Conservation (phyloP, 148 eudicot genomes). For the Polygonum aviculare region DNA sequence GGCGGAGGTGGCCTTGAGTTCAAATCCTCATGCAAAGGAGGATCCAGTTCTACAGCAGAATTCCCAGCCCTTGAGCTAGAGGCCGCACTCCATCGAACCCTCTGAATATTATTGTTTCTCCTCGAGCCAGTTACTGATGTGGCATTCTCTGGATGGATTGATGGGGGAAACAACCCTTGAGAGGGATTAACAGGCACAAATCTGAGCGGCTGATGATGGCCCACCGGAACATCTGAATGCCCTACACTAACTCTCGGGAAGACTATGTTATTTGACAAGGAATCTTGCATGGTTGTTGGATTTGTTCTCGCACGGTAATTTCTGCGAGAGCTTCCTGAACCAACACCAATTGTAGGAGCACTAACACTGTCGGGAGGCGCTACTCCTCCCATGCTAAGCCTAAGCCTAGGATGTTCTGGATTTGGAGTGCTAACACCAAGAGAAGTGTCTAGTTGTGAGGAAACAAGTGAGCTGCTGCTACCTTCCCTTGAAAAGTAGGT, state of each 20-base stretch:
- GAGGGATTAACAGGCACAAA: conserved; percentile 35
- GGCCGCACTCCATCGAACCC: conserved; percentile 49
- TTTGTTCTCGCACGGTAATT: conserved; percentile 45
- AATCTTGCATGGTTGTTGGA: conserved; percentile 35
- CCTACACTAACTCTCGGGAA: conserved; percentile 18
- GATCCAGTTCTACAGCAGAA: conserved; percentile 33
- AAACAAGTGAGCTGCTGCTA: conserved; percentile 18
- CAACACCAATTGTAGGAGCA: conserved; percentile 25
- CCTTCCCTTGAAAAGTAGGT: conserved; percentile 23
- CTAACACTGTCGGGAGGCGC: conserved; percentile 25
- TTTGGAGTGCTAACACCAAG: conserved; percentile 19
- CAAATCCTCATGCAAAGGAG: conserved; percentile 27
- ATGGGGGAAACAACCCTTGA: conserved; percentile 35
- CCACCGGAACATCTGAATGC: conserved; percentile 20
- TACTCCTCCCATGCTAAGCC: conserved; percentile 40
- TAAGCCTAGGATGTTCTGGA: conserved; percentile 41
- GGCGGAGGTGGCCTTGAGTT: conserved; percentile 20
- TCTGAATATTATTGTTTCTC: conserved; percentile 29
- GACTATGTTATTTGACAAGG: conserved; percentile 21
- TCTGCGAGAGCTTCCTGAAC: conserved; percentile 40
- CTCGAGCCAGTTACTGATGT: conserved; percentile 32
- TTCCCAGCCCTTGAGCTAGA: conserved; percentile 38
- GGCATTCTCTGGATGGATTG: conserved; percentile 23
- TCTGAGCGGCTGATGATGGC: conserved; percentile 31
- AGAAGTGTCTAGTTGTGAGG: conserved; percentile 27